Percentiles rank a stretch among this genome's conserved stretches.
Evolutionary conservation across 495 filamentous ascomycete genomes (phyloP).

Genomic region (Glutinoglossum americanum): DNA sequence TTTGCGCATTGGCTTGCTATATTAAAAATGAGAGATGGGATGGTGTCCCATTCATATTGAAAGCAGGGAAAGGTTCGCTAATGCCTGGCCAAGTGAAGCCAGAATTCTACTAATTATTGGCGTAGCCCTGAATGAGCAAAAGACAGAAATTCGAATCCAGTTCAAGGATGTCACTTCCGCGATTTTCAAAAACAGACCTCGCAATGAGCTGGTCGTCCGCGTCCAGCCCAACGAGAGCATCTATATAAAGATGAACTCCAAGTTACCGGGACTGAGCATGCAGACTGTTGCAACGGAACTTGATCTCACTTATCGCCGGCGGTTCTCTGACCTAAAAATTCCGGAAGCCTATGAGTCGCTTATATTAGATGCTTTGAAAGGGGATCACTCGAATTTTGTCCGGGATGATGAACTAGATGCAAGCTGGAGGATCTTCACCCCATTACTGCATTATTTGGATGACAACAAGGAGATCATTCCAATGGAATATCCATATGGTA

Average conservation of each 20-base stretch:
- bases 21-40: slow-evolving; percentile 99
- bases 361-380: slow-evolving; percentile 94
- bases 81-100: neutral
- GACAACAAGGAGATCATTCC: slow-evolving; percentile 98
- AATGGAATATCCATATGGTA: slow-evolving; percentile 99
- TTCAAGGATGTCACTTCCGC: slow-evolving; percentile 98
- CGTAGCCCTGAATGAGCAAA: slow-evolving; percentile 77
- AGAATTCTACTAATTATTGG: neutral
- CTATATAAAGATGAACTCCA: slow-evolving; percentile 99
- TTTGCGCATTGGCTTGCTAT: slow-evolving; percentile 88
- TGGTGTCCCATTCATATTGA: slow-evolving; percentile 96
- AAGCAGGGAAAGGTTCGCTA: slow-evolving; percentile 72
- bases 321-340: slow-evolving; percentile 98
- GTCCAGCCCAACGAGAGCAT: slow-evolving; percentile 99
- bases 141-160: slow-evolving; percentile 98
- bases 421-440: slow-evolving; percentile 96
- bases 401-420: slow-evolving; percentile 96
- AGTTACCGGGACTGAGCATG: slow-evolving; percentile 95
- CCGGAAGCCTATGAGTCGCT: slow-evolving; percentile 97
- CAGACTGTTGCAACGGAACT: slow-evolving; percentile 98
- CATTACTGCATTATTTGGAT: slow-evolving; percentile 91
- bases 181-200: slow-evolving; percentile 99
- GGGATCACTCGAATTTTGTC: slow-evolving; percentile 99
- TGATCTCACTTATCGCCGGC: slow-evolving; percentile 90
- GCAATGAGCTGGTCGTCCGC: slow-evolving; percentile 97